Conservation (phyloP, 176 grass and related monocot genomes). For the Alopecurus myosuroides region DNA sequence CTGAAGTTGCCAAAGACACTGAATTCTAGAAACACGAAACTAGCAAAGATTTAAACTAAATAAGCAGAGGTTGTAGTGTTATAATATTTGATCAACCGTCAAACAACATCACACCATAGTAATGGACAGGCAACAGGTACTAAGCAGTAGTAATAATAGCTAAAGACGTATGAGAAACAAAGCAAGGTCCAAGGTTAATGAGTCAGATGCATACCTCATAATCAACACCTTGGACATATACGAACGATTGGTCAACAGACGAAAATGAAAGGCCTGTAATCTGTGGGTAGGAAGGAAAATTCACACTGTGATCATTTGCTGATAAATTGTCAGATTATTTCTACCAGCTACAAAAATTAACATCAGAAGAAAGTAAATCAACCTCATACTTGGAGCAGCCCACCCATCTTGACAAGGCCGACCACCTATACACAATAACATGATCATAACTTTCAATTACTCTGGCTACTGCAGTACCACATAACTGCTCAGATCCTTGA, state of each 20-base stretch:
- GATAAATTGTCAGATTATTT: neutral
- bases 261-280: constrained; percentile 89
- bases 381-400: constrained; percentile 98
- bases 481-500: constrained; percentile 5
- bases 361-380: constrained; percentile 21
- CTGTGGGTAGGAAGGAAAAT: constrained; percentile 48
- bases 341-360: constrained; percentile 12
- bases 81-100: neutral
- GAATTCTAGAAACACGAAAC: constrained; percentile 5
- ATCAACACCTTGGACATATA: constrained; percentile 92
- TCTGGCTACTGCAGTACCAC: neutral
- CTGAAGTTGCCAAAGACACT: neutral
- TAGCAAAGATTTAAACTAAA: neutral
- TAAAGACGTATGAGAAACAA: neutral
- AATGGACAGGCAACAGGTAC: neutral
- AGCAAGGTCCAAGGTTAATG: neutral
- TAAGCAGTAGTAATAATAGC: neutral
- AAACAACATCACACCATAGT: neutral
- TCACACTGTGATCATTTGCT: neutral
- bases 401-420: constrained; percentile 77
- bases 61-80: neutral
- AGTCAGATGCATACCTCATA: constrained; percentile 61
- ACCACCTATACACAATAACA: constrained; percentile 64
- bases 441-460: neutral
- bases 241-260: constrained; percentile 56